Evolutionary conservation across 192 early-diverging fungal species (phyloP).

Genomic region (Mortierella claussenii): DNA sequence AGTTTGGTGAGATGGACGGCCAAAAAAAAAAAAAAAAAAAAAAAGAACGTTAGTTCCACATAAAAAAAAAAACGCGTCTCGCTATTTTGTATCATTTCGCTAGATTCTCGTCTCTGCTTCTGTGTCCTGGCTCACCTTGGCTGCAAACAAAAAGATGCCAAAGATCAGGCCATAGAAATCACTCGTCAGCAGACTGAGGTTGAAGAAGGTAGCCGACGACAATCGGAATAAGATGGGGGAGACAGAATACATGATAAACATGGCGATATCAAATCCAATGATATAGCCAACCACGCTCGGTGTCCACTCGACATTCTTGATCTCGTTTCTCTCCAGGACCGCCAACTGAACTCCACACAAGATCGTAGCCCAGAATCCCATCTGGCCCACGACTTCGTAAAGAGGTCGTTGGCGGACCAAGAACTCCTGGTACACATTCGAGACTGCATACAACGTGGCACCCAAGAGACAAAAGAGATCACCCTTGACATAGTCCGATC

Average conservation of each 20-base stretch:
- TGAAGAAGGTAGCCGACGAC: conserved; percentile 79
- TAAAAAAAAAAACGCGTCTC: no score
- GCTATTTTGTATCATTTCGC: no score
- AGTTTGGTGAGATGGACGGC: not conserved
- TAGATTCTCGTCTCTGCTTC: not conserved
- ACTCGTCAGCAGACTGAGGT: conserved; percentile 80
- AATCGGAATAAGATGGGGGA: conserved; percentile 76
- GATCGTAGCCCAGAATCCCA: conserved; percentile 78
- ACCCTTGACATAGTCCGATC: conserved; percentile 64
- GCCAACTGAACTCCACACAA: conserved; percentile 77
- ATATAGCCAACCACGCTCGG: conserved; percentile 48
- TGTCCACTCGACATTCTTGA: conserved; percentile 47
- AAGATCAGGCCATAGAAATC: conserved; percentile 86
- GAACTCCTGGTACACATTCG: conserved; percentile 78
- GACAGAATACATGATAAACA: conserved; percentile 77
- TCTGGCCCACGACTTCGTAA: conserved; percentile 79
- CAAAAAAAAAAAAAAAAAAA: not conserved
- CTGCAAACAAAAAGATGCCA: conserved; percentile 74
- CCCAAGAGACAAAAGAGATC: conserved; percentile 80
- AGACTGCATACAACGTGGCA: conserved; percentile 79
- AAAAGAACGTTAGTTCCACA: conserved; percentile 1
- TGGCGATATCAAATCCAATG: conserved; percentile 68
- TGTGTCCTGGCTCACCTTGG: conserved; percentile 59
- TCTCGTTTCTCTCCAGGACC: conserved; percentile 71
- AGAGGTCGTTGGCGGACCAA: conserved; percentile 74